These are phyloP conservation scores for Tolypocladium capitatum DNA, from an alignment of 2,329 filamentous ascomycete genomes.

Conservation along the genomic window DNA sequence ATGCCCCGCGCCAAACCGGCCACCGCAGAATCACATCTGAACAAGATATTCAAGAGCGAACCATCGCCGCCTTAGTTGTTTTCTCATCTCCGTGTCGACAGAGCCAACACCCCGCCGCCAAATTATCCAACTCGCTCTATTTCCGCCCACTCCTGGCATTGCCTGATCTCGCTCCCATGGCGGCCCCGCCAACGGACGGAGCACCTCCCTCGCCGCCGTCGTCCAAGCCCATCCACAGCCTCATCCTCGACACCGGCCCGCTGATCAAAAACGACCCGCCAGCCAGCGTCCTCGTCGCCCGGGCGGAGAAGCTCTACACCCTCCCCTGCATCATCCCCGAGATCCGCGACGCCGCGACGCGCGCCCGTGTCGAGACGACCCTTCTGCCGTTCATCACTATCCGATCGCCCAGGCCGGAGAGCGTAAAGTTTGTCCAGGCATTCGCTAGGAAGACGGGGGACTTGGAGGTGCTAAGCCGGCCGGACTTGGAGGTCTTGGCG, in stretches of 20 bases:
- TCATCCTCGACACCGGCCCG: slow-evolving; percentile 83
- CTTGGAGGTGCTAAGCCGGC: slow-evolving; percentile 70
- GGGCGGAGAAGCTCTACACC: slow-evolving; percentile 67
- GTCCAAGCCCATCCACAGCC: slow-evolving; percentile 60
- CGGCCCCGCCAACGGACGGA: slow-evolving; percentile 1
- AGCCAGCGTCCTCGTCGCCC: slow-evolving; percentile 65
- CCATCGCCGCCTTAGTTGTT: neutral
- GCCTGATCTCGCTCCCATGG: neutral
- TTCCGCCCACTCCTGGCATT: neutral
- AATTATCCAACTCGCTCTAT: neutral
- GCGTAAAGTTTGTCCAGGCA: slow-evolving; percentile 64
- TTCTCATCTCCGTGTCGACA: neutral
- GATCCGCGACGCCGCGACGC: slow-evolving; percentile 74
- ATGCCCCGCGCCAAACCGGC: neutral
- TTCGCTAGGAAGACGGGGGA: slow-evolving; percentile 89
- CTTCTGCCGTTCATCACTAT: slow-evolving; percentile 75
- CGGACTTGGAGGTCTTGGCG: slow-evolving; percentile 81
- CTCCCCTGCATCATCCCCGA: slow-evolving; percentile 78
- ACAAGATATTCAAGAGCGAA: neutral
- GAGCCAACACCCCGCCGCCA: neutral
- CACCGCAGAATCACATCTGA: neutral
- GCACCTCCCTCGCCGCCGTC: slow-evolving; percentile 5
- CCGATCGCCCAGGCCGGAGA: slow-evolving; percentile 60
- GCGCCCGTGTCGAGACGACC: slow-evolving; percentile 68
- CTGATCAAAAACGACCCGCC: slow-evolving; percentile 87